phyloP scores from a whole-genome alignment of 164 flowering plant genomes.

The Chimonanthus salicifolius region DNA sequence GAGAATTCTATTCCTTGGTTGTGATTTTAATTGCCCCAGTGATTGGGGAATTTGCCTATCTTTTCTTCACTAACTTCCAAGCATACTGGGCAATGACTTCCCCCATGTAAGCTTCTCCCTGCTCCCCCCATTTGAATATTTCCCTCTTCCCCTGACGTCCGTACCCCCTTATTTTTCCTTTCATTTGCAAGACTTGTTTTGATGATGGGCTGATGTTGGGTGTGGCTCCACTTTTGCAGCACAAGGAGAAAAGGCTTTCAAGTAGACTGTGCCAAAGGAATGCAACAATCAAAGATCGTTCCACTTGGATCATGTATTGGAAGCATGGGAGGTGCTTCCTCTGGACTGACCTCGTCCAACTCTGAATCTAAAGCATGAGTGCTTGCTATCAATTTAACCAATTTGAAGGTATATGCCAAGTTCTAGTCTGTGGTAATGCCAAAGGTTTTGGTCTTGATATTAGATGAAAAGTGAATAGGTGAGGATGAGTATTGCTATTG shows the following conservation, averaged over 20 bases:
- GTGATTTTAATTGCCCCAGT: too few species aligned
- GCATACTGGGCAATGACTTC: too few species aligned
- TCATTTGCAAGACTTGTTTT: too few species aligned
- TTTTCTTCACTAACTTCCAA: too few species aligned
- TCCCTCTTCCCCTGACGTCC: too few species aligned
- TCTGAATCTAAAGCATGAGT: constrained; percentile 38
- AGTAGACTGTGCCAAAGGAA: constrained; percentile 20
- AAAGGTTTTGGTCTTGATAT: constrained; percentile 17
- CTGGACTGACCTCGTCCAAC: constrained; percentile 40
- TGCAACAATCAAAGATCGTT: constrained; percentile 25
- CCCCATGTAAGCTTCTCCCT: too few species aligned
- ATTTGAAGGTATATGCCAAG: constrained; percentile 2
- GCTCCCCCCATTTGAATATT: too few species aligned
- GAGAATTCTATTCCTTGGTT: background rate
- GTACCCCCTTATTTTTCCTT: too few species aligned
- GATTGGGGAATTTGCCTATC: too few species aligned
- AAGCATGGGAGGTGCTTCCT: constrained; percentile 20
- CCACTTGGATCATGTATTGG: constrained; percentile 21
- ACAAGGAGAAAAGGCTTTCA: constrained; percentile 34
- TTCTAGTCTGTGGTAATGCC: constrained; percentile 3
- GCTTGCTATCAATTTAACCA: background rate
- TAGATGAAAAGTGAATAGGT: constrained; percentile 14
- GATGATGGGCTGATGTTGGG: background rate
- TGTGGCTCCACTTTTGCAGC: constrained; percentile 33
- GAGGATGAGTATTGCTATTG: constrained; percentile 13